Base-by-base conservation (phyloP, 2,329 filamentous ascomycete species). In the Curvularia spicifera region DNA sequence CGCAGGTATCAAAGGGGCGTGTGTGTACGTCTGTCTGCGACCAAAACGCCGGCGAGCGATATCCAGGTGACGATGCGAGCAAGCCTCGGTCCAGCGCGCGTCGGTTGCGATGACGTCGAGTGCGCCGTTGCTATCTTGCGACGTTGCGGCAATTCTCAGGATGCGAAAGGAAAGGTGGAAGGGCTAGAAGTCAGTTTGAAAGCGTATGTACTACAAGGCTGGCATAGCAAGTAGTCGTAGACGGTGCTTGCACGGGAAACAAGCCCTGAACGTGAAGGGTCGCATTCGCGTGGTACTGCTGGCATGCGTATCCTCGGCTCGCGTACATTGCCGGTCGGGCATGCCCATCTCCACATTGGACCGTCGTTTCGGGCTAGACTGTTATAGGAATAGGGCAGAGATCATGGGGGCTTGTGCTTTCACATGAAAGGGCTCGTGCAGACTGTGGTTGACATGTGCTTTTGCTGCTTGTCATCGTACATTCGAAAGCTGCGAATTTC, bases 241-340 rank as follows among this genome's bases (percentile, higher is more conserved):
- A 49, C 46, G 57, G 57, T 52, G 47, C 18, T 45, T 50, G 53
- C 48, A 54, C 39, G 55, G 61, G 59, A 24, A 49, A 26, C 26
- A 56, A 59, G 59, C 56, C 52, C 43, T 60, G 31, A 59, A 57
- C 43, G 51, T 15, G 56, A 56, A 64, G 59, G 46, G 55, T 60
- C 53, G 63, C 60, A 64, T 55, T 59, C 49, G 61, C 59, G 60
- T 57, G 58, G 57, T 47, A 49, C 60, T 63, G 40, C 46, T 57
- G 49, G 49, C 54, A 66, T 66, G 63, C 70, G 70, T 28, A 69
- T 65, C 73, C 73, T 74, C 71, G 73, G 73, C 71, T 71, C 65
- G 68, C 71, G 68, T 73, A 71, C 68, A 57, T 66, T 65, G 50
- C 69, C 68, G 66, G 68, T 46, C 64, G 62, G 66, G 59, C 50